A percentile compares a stretch with the other conserved stretches of the same genome.
These are phyloP conservation scores for Datura wrightii DNA, from an alignment of 257 asterid species.

Conservation along the genomic window DNA sequence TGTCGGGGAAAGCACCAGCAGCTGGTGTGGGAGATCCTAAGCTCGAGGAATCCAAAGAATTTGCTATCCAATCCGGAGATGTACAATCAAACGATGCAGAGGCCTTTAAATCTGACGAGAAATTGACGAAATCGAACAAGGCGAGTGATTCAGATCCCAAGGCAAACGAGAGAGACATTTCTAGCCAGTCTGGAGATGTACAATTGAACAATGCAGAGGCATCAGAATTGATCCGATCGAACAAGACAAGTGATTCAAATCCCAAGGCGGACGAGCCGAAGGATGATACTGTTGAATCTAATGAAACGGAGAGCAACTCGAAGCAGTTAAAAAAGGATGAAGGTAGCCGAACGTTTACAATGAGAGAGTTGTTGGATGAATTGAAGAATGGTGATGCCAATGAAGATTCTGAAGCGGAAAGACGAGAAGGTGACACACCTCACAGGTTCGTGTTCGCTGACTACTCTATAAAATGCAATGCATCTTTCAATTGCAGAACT, in stretches of 20 bases:
- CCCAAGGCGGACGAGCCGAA: constrained; percentile 31
- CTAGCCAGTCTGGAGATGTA: constrained; percentile 36
- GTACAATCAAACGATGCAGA: constrained; percentile 45
- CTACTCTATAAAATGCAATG: constrained; percentile 1
- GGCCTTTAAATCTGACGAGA: constrained; percentile 41
- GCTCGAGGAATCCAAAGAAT: constrained; percentile 6
- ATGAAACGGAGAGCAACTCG: constrained; percentile 45
- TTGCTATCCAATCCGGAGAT: constrained; percentile 39
- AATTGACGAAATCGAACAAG: constrained; percentile 42
- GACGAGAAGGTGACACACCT: constrained; percentile 66
- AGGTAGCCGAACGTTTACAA: constrained; percentile 85
- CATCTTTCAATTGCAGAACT: background rate
- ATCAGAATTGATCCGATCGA: constrained; percentile 40
- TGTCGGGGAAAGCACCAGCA: constrained; percentile 40
- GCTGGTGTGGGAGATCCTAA: constrained; percentile 42
- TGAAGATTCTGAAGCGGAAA: constrained; percentile 47
- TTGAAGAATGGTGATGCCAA: constrained; percentile 77
- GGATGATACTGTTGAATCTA: constrained; percentile 41
- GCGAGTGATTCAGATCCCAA: constrained; percentile 31
- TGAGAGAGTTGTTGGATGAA: constrained; percentile 91
- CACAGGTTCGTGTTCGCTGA: constrained; percentile 52
- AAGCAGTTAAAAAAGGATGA: constrained; percentile 54
- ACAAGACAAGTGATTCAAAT: constrained; percentile 26
- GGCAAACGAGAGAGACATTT: background rate
- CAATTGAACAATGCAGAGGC: constrained; percentile 46